Percentiles rank a stretch among this genome's conserved stretches.
Evolutionary conservation across 495 filamentous ascomycete genomes (phyloP).

Genomic region (Sordaria brevicollis): DNA sequence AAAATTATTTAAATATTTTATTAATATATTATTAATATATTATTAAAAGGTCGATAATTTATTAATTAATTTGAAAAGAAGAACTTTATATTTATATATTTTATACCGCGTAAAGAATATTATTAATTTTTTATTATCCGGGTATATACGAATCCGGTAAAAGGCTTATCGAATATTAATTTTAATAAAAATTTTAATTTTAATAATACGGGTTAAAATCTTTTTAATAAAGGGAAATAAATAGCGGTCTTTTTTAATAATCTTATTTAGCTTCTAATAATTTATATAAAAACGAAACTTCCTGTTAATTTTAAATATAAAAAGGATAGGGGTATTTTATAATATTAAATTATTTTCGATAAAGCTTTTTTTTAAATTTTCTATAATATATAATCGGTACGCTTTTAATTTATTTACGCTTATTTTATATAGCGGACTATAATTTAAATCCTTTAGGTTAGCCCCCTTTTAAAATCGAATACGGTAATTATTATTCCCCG

Average conservation of each 20-base stretch:
- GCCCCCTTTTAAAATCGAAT: too few species aligned
- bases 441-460: background rate
- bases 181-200: conserved; percentile 32
- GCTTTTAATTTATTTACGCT: conserved; percentile 13
- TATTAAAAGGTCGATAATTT: conserved; percentile 16
- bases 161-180: conserved; percentile 24
- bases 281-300: conserved; percentile 34
- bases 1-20: conserved; percentile 12
- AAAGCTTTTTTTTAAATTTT: conserved; percentile 4
- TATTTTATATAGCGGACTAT: conserved; percentile 18
- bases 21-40: conserved; percentile 21
- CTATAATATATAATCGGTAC: conserved; percentile 2
- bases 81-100: conserved; percentile 21
- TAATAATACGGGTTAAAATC: conserved; percentile 20
- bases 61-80: conserved; percentile 25
- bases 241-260: conserved; percentile 35
- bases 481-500: background rate
- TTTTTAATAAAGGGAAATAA: conserved; percentile 38
- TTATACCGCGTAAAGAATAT: conserved; percentile 20
- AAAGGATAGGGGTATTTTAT: conserved; percentile 28
- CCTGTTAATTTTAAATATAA: conserved; percentile 23
- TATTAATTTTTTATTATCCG: conserved; percentile 21
- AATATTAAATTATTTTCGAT: conserved; percentile 3
- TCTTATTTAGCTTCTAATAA: conserved; percentile 31
- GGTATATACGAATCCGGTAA: conserved; percentile 8